Percentiles rank a stretch among this genome's conserved stretches.
Evolutionary conservation across 2,329 filamentous ascomycete species (phyloP).

Genomic region (Trichoderma semiorbis): DNA sequence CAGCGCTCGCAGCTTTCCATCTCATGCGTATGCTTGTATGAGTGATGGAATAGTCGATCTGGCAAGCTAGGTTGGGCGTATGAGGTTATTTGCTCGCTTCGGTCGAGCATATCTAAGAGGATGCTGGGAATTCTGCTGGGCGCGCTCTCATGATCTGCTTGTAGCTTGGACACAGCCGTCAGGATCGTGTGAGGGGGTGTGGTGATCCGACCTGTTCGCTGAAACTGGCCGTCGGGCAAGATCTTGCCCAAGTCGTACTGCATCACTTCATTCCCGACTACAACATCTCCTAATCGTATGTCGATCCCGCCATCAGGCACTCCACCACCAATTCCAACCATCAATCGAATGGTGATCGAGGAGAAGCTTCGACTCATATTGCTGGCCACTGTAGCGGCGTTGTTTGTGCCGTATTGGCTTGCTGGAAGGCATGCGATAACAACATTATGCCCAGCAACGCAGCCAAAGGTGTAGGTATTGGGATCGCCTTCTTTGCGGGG

Average conservation of each 20-base stretch:
- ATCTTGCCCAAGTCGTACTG: not conserved
- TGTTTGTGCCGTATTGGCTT: slow-evolving; percentile 26
- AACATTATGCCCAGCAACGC: not conserved
- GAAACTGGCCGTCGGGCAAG: not conserved
- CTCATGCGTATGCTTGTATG: not conserved
- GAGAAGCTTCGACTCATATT: slow-evolving; percentile 33
- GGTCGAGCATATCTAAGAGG: not conserved
- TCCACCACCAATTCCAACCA: slow-evolving; percentile 9
- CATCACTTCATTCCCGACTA: not conserved
- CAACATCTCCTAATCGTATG: not conserved
- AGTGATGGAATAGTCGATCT: not conserved
- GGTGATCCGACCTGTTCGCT: not conserved
- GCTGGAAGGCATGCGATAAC: slow-evolving; percentile 5
- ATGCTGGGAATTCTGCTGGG: not conserved
- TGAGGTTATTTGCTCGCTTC: not conserved
- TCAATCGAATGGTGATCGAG: slow-evolving; percentile 20
- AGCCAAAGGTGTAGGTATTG: not conserved
- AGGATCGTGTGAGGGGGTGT: not conserved
- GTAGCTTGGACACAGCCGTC: not conserved
- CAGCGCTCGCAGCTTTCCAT: not conserved
- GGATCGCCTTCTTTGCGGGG: not conserved
- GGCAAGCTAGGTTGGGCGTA: not conserved
- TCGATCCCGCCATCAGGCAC: not conserved
- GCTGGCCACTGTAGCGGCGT: slow-evolving; percentile 30
- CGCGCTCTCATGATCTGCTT: not conserved